A percentile compares a stretch with the other conserved stretches of the same genome.
Evolutionary conservation across 2,329 filamentous ascomycete species (phyloP).

Genomic region (Tolypocladium cylindrosporum): DNA sequence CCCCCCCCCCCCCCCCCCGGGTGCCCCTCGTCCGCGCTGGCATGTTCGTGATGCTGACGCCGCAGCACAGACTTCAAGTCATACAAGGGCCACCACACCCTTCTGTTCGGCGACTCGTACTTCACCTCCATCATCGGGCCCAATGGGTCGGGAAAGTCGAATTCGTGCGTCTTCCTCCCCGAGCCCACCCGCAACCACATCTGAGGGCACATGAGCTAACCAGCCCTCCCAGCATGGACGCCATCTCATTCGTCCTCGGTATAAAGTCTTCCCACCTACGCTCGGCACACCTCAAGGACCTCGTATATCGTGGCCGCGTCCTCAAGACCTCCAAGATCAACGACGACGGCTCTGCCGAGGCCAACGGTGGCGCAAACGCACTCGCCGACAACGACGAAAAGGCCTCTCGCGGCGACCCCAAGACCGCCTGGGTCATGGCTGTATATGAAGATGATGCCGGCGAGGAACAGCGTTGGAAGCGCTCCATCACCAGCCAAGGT

Average conservation of each 20-base stretch:
- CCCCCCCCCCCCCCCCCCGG: not conserved
- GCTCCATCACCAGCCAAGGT: constrained; percentile 79
- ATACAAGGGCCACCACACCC: constrained; percentile 91
- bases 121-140: constrained; percentile 99
- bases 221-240: constrained; percentile 67
- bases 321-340: constrained; percentile 89
- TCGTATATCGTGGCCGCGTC: constrained; percentile 92
- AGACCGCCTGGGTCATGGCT: constrained; percentile 97
- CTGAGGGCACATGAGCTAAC: constrained; percentile 1
- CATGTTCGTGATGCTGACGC: constrained; percentile 6
- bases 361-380: constrained; percentile 53
- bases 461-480: constrained; percentile 92
- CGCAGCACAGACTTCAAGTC: constrained; percentile 80
- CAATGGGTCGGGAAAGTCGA: constrained; percentile 99
- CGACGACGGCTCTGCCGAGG: constrained; percentile 68
- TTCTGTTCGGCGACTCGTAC: constrained; percentile 94
- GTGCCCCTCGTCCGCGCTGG: not conserved
- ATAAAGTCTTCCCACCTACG: constrained; percentile 98
- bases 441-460: constrained; percentile 97
- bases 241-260: constrained; percentile 95
- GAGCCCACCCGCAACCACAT: not conserved
- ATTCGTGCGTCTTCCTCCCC: constrained; percentile 56
- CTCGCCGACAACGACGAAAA: constrained; percentile 51
- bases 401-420: constrained; percentile 71
- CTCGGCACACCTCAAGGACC: constrained; percentile 84